These are phyloP conservation scores for Papiliotrema fonsecae DNA, from an alignment of 1,284 basidiomycete genomes.

Conservation along the genomic window DNA sequence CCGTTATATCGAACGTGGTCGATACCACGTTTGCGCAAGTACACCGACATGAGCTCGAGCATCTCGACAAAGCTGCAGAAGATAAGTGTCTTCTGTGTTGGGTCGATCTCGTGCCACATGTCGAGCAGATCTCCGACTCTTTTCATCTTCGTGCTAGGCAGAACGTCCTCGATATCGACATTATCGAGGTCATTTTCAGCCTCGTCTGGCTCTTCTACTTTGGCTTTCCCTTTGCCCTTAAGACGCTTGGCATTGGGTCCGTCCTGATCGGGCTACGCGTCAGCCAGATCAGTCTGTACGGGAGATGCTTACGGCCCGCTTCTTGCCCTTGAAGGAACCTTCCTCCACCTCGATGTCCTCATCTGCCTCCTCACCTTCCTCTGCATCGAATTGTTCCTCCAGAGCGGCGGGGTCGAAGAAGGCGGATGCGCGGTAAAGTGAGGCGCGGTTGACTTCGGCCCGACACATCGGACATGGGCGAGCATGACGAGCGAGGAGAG, in stretches of 20 bases:
- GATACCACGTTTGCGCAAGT: conserved; percentile 27
- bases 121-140: conserved; percentile 13
- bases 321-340: conserved; percentile 32
- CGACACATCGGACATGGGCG: conserved; percentile 45
- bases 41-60: conserved; percentile 37
- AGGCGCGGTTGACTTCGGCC: conserved; percentile 21
- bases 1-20: conserved; percentile 38
- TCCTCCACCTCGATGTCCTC: conserved; percentile 35
- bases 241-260: background rate
- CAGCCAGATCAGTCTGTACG: background rate
- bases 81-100: conserved; percentile 5
- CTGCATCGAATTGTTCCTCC: conserved; percentile 50
- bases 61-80: conserved; percentile 31
- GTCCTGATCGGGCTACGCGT: background rate
- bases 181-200: conserved; percentile 48
- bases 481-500: conserved; percentile 19
- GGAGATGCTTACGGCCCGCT: conserved; percentile 22
- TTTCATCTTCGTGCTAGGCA: conserved; percentile 41
- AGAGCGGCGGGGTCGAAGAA: conserved; percentile 54
- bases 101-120: background rate
- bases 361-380: conserved; percentile 13
- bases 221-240: conserved; percentile 12
- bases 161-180: conserved; percentile 21
- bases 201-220: conserved; percentile 9
- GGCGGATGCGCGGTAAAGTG: conserved; percentile 34